Conservation (phyloP, 106 monocot species). For the Dioscorea dumetorum region DNA sequence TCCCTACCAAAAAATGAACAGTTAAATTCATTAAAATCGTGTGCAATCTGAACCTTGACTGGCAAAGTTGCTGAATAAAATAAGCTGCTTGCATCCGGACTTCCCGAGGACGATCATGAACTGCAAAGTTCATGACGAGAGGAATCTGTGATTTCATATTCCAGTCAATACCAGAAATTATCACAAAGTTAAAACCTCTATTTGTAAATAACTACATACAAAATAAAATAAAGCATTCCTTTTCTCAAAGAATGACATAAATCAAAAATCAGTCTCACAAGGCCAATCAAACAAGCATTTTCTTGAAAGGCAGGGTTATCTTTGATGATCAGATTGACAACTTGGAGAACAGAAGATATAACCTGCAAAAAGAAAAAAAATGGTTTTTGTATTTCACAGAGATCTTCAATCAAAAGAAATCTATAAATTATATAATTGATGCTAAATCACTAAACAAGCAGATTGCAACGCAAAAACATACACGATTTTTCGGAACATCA, state of each 20-base stretch:
- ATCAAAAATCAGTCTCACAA: constrained; percentile 46
- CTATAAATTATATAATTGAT: neutral
- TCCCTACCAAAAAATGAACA: too few species aligned
- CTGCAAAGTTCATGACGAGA: constrained; percentile 73
- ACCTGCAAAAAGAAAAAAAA: constrained; percentile 34
- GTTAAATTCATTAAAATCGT: too few species aligned
- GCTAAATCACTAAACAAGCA: neutral
- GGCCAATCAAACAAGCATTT: constrained; percentile 90
- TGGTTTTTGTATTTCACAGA: neutral
- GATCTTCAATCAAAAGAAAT: neutral
- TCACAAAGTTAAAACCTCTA: neutral
- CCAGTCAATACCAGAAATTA: constrained; percentile 1
- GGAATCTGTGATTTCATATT: constrained; percentile 56
- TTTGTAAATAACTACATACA: neutral
- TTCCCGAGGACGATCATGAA: constrained; percentile 66
- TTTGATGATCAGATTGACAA: constrained; percentile 72
- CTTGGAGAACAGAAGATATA: constrained; percentile 67
- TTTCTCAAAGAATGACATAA: neutral
- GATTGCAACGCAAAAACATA: constrained; percentile 22
- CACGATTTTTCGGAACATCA: constrained; percentile 66
- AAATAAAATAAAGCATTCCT: neutral
- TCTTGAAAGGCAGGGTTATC: constrained; percentile 74
- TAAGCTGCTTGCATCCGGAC: constrained; percentile 88
- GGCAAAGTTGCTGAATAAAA: constrained; percentile 88
- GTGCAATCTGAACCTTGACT: constrained; percentile 52